Percentiles rank a stretch among this genome's conserved stretches.
phyloP scores from a whole-genome alignment of 2,329 filamentous ascomycete genomes.

The Arthrobotrys entomopaga region DNA sequence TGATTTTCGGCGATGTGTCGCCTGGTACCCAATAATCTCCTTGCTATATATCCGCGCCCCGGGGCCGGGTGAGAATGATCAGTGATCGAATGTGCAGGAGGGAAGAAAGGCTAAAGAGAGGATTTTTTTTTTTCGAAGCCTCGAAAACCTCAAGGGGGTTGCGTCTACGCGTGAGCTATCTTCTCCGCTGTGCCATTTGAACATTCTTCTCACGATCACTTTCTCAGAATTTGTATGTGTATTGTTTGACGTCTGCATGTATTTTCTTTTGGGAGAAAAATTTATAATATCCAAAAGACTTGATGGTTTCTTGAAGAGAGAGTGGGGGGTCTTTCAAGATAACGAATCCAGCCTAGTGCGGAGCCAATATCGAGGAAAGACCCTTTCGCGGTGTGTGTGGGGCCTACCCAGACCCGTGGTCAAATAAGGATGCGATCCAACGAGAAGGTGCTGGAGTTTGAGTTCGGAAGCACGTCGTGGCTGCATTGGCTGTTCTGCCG shows the following conservation, averaged over 20 bases:
- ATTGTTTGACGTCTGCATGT: background rate
- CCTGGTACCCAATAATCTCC: slow-evolving; percentile 37
- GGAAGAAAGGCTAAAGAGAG: slow-evolving; percentile 1
- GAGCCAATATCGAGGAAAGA: slow-evolving; percentile 36
- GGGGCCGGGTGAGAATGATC: slow-evolving; percentile 14
- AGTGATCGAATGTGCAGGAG: slow-evolving; percentile 15
- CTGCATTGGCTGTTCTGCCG: slow-evolving; percentile 38
- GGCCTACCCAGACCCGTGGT: slow-evolving; percentile 53
- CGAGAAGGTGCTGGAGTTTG: slow-evolving; percentile 50
- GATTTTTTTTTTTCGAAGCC: slow-evolving; percentile 3
- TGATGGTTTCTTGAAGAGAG: slow-evolving; percentile 21
- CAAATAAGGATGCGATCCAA: slow-evolving; percentile 55
- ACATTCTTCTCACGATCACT: slow-evolving; percentile 41
- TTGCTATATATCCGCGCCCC: slow-evolving; percentile 28
- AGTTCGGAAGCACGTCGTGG: slow-evolving; percentile 52
- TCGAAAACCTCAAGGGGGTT: slow-evolving; percentile 12
- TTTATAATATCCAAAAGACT: slow-evolving; percentile 39
- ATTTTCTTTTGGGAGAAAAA: slow-evolving; percentile 19
- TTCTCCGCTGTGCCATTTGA: slow-evolving; percentile 12
- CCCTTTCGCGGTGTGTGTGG: slow-evolving; percentile 30
- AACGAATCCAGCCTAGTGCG: slow-evolving; percentile 52
- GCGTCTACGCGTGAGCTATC: slow-evolving; percentile 1
- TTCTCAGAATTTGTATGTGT: slow-evolving; percentile 20
- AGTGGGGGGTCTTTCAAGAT: slow-evolving; percentile 52
- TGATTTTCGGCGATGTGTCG: slow-evolving; percentile 49